Base-by-base conservation (phyloP, 371 early-diverging fungal species). In the Circinella minor region DNA sequence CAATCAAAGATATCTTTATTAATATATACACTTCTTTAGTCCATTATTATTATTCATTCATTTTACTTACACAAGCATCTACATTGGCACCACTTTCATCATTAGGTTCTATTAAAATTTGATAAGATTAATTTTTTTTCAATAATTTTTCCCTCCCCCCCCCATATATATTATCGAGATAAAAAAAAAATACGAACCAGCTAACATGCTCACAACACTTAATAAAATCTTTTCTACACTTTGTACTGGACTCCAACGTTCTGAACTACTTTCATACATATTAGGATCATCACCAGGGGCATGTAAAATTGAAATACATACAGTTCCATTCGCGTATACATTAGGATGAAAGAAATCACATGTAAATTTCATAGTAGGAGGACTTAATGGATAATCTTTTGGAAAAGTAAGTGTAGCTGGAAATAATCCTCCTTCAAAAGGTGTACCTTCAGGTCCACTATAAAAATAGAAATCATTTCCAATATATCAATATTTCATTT, bases 251-350 rank as follows among this genome's bases (percentile, higher is more conserved):
- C 92, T 92, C 99, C 98, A 98, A 67, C 99, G 85, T 79, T 98
- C 98, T 9, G 91, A 89, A 65, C 92, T 89, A 67, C 91, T 90
- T 80, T 98, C 98, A 75, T 98, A 98, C 88, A 92, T 92, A 81
- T 95, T 94, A 4, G 98, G 98, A 75, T 98, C 98, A 75, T 97
- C 97, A n/a, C 99, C 99, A 5, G 99, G 99, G 13, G 98, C 91
- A 82, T 99, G 99, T 43, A 99, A 87, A 74, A 99, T 99, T 9
- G 96, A 96, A 65, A 99, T 99, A 84, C 99, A 99, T 7, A 99
- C 99, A 9, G 92, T 93, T 57, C 99, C 99, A 84, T 99, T 96
- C 15, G 90, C 78, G 80, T 99, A 99, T 49, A 99, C 96, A 80
- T 98, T 98, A 27, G 98, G 98, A 73, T 98, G 98, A 80, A 93